Base-by-base conservation (phyloP, 306 rosid species). In the Delonix regia region DNA sequence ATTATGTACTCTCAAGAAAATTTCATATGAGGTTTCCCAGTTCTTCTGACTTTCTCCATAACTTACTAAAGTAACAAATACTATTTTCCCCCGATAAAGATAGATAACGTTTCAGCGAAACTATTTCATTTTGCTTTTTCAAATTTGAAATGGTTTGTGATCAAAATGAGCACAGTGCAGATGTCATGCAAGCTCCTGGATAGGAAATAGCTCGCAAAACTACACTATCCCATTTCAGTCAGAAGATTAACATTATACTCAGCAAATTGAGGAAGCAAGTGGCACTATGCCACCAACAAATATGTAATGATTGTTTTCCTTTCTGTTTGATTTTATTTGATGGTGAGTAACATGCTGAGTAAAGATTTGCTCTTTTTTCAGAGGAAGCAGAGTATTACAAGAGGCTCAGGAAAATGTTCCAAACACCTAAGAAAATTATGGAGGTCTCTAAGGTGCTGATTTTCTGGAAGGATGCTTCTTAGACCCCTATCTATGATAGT, bases 161-260 rank as follows among this genome's bases (percentile, higher is more conserved):
- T 9, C 10, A 5, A 18, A 24, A 56, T 56, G 18, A 56, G 34
- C 15, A 24, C 6, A n/a, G 2, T 42, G 45, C 85, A 93, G 97
- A 78, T 93, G 84, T 79, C 83, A 3, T 86, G 93, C 90, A 87
- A 88, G 86, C 53, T 11, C 80, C 88, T 16, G 82, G 90, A 10
- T 95, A 87, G 67, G 85, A 79, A 53, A 70, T 41, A 52, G 90
- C 90, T 7, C 93, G 88, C 85, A 79, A 76, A 13, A 81, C 94
- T 1, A 84, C 94, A 22, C 25, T 85, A 9, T 83, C 87, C 9
- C 86, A 61, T 1, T 89, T 78, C 65, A 63, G 86, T 63, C 90
- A 85, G 33, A 89, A 86, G 70, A 79, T 89, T 73, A 85, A 83
- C 33, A 82, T 78, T 45, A 83, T 83, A 78, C 78, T 84, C 5